A percentile compares a stretch with the other conserved stretches of the same genome.
Conservation (phyloP, 2,329 filamentous ascomycete genomes). For the Pyricularia sp. region DNA sequence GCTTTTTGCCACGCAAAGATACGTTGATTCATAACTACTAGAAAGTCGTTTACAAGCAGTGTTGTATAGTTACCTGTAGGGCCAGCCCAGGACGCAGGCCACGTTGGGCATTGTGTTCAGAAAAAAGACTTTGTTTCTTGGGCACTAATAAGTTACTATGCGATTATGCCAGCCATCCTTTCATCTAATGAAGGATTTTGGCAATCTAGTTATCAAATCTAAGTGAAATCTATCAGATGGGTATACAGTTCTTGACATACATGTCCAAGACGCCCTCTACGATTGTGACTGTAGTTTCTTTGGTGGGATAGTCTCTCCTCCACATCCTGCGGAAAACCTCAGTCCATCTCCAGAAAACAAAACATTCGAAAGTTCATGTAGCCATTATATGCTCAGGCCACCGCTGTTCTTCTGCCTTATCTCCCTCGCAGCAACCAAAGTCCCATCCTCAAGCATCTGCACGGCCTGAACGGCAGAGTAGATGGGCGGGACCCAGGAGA, state of each 20-base stretch:
- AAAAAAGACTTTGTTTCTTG: not conserved
- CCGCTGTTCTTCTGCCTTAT: conserved; percentile 66
- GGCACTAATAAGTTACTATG: not conserved
- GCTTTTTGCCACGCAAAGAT: not conserved
- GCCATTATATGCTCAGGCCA: conserved; percentile 37
- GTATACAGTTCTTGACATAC: not conserved
- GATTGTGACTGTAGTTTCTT: not conserved
- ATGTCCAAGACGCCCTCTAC: not conserved
- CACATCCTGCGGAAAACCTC: too few species aligned
- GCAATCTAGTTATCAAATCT: not conserved
- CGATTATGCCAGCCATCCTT: not conserved
- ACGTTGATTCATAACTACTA: not conserved
- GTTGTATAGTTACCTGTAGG: not conserved
- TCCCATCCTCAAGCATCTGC: conserved; percentile 45
- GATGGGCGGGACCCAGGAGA: conserved; percentile 55
- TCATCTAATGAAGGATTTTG: not conserved
- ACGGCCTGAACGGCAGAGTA: conserved; percentile 63
- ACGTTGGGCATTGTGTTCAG: not conserved
- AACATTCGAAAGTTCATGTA: not conserved
- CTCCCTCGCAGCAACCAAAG: conserved; percentile 71
- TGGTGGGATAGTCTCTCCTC: not conserved
- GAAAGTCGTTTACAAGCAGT: not conserved
- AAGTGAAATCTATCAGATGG: not conserved
- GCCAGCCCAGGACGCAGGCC: not conserved
- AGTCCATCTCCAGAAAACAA: too few species aligned